Evolutionary conservation across 805 yeast species (phyloP).

Genomic region (Komagataella ulmi): DNA sequence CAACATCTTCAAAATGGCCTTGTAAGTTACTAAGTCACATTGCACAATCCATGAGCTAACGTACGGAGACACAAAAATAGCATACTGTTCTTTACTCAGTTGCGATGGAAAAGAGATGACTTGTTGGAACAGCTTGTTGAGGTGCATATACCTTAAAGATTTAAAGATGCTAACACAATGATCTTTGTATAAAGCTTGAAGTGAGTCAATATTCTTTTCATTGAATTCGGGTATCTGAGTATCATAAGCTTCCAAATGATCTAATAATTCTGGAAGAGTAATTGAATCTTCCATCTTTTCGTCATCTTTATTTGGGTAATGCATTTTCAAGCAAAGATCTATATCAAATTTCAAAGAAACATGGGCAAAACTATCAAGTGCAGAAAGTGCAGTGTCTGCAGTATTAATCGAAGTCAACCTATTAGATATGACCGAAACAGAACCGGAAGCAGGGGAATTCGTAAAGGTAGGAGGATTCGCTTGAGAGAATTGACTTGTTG

Average conservation of each 20-base stretch:
- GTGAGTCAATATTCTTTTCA: constrained; percentile 17
- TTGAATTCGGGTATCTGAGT: background rate
- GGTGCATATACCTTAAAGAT: constrained; percentile 51
- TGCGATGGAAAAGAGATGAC: constrained; percentile 36
- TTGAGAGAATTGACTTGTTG: background rate
- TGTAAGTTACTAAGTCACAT: constrained; percentile 57
- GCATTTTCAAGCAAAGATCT: background rate
- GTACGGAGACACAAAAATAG: constrained; percentile 35
- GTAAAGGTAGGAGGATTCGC: background rate
- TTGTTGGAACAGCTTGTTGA: constrained; percentile 42
- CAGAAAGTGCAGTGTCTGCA: background rate
- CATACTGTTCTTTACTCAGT: constrained; percentile 50
- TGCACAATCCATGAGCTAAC: constrained; percentile 49
- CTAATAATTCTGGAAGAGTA: background rate
- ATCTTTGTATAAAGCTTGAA: constrained; percentile 47
- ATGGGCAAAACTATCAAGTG: background rate
- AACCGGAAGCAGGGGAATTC: background rate
- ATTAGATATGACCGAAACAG: background rate
- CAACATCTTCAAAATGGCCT: constrained; percentile 38
- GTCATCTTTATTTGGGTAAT: background rate
- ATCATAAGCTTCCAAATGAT: background rate
- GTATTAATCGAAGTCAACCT: background rate
- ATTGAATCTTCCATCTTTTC: background rate
- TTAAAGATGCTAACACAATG: constrained; percentile 57
- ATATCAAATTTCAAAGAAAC: constrained; percentile 2